Base-by-base conservation (phyloP, 495 filamentous ascomycete genomes). In the Tuber aestivum region DNA sequence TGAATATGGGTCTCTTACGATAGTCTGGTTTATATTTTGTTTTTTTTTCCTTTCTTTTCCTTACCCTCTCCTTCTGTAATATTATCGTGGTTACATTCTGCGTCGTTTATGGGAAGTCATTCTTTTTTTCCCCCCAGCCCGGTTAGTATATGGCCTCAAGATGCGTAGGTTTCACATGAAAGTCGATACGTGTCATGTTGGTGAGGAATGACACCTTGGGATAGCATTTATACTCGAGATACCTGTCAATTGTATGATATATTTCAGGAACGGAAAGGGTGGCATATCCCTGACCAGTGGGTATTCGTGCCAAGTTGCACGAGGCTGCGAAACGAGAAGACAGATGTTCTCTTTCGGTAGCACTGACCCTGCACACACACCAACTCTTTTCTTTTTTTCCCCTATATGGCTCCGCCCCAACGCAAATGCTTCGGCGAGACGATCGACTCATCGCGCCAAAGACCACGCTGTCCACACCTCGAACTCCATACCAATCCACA, bases 391-490 rank as follows among this genome's bases (percentile, higher is more conserved):
- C 10, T 61, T 61, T 61, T 9, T 14, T 61, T 61, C 10, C 9
- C 14, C 14, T 35, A 35, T 35, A 35, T 65, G 12, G 18, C 50
- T 61, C 27, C 50, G 56, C 56, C 56, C 56, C 56, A 35, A 20
- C n/a, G 27, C 14, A 65, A 65, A 35, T 14, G 27, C 56, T 65
- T 65, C 14, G 27, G 27, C 56, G 56, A 65, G 35, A 35, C n/a
- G 56, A 65, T 65, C 56, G 56, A 65, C 56, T 65, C 56, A 65
- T 35, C 4, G 56, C 32, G 32, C 56, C 27, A 32, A 65, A 65
- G 56, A 65, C 56, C 56, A 65, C 56, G 56, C 56, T 65, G 56
- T 65, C 56, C 56, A 65, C 56, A 65, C 56, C 56, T 65, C 27
- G 7, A 65, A 65, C 32, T 7, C 56, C 56, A 65, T 35, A 7